Base-by-base conservation (phyloP, 2,329 filamentous ascomycete species). In the Colletotrichum brevisporum region DNA sequence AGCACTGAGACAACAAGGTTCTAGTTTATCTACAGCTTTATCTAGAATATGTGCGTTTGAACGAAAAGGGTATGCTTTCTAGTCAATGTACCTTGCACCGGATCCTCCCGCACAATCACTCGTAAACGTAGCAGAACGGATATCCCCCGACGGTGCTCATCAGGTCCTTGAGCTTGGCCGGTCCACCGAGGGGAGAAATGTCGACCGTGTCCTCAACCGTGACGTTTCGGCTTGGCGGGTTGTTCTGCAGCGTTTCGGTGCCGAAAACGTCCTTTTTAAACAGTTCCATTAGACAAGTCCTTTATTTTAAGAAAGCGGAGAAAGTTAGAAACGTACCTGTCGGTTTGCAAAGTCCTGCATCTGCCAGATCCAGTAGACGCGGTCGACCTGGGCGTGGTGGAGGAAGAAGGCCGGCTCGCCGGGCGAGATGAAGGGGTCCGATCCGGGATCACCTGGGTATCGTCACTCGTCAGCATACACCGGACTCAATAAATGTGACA, bases 301-400 rank as follows among this genome's bases (percentile, higher is more conserved):
- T 8, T 50, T 21, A 48, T 21, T 18, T 18, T 18, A 6, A 24
- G 41, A 24, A 15, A 10, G 24, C 12, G 13, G 12, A 21, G 41
- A 51, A 27, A 13, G 12, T 5, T 5, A 16, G 24, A 4, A 16
- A 51, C 48, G 43, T 16, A 69, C 79, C 78, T 76, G 77, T 73
- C 80, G 67, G 53, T 79, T 76, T 55, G 75, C 74, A 75, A 76
- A 79, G 71, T 85, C 79, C 36, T 83, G 78, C 63, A 82, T 51
- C 75, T 85, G 83, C 83, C 83, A 85, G 71, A 85, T 81, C 74
- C 82, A 84, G 75, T 83, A 84, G 62, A 83, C 76, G 16, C 83
- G 78, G 67, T 85, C 84, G 57, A 86, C 80, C 71, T 83, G 78
- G 0, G 76, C 81, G 65, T 85, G 83, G 69, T 85, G 83, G 10